These are phyloP conservation scores for Eremothecium coryli DNA, from an alignment of 1,139 yeast species.

Conservation along the genomic window DNA sequence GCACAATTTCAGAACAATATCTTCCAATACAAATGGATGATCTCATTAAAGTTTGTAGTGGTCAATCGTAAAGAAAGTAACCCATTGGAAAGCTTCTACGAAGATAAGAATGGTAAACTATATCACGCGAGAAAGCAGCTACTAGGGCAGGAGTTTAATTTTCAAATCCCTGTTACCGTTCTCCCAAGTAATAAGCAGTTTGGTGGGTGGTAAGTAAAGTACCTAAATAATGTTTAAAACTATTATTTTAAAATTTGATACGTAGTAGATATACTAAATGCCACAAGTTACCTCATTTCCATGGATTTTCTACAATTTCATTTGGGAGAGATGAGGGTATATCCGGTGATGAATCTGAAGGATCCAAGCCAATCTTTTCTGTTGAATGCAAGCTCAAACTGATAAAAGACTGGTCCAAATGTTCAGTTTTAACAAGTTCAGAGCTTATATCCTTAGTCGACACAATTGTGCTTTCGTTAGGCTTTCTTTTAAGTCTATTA, in stretches of 20 bases:
- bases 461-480: neutral
- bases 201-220: conserved; percentile 31
- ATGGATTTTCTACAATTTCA: conserved; percentile 7
- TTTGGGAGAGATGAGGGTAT: conserved; percentile 1
- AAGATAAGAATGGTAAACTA: conserved; percentile 28
- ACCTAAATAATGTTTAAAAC: no score
- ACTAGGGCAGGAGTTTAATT: conserved; percentile 32
- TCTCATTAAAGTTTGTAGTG: conserved; percentile 29
- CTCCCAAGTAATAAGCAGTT: conserved; percentile 29
- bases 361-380: neutral
- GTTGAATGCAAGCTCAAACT: no score
- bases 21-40: conserved; percentile 32
- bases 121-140: conserved; percentile 28
- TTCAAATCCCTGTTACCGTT: conserved; percentile 31
- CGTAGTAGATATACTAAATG: no score
- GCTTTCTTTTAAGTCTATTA: conserved; percentile 13
- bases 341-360: conserved; percentile 1
- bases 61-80: conserved; percentile 13
- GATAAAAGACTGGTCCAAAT: no score
- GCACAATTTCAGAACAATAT: conserved; percentile 33
- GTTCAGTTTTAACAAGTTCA: neutral
- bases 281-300: conserved; percentile 6
- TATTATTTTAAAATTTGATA: no score
- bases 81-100: conserved; percentile 21
- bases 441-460: conserved; percentile 4